A percentile compares a stretch with the other conserved stretches of the same genome.
phyloP scores from a whole-genome alignment of 495 filamentous ascomycete genomes.

The Choiromyces venosus region DNA sequence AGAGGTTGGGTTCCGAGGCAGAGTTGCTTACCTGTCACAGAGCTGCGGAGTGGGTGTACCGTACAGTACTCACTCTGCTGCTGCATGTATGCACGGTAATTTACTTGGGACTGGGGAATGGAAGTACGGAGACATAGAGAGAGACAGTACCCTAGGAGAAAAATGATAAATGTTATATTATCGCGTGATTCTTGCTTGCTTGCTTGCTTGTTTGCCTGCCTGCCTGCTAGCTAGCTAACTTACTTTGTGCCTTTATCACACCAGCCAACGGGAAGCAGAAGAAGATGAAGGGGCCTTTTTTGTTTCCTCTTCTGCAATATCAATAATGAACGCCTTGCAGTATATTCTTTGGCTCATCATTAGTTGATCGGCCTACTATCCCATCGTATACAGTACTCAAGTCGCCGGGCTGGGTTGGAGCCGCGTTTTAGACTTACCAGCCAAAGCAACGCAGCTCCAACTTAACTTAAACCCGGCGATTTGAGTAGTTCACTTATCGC shows the following conservation, averaged over 20 bases:
- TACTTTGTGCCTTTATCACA: background rate
- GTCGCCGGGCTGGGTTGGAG: background rate
- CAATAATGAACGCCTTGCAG: too few species aligned
- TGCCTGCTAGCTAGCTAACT: background rate
- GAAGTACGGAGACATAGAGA: too few species aligned
- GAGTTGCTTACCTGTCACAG: background rate
- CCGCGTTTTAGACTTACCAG: too few species aligned
- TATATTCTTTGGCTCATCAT: background rate
- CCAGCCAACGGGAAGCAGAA: background rate
- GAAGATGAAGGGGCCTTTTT: background rate
- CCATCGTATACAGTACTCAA: background rate
- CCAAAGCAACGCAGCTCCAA: too few species aligned
- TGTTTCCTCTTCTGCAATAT: background rate
- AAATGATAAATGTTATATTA: background rate
- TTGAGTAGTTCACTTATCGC: too few species aligned
- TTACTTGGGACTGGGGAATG: background rate
- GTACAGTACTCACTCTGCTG: too few species aligned
- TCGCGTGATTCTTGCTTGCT: background rate
- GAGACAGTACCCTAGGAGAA: too few species aligned
- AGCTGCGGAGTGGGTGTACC: background rate
- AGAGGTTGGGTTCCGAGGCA: background rate
- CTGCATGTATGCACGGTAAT: background rate
- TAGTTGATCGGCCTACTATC: background rate
- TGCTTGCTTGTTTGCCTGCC: too few species aligned
- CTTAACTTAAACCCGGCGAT: too few species aligned